Percentiles rank a stretch among this genome's conserved stretches.
Evolutionary conservation across 371 early-diverging fungal genomes (phyloP).

Genomic region (Rhizopus delemar): DNA sequence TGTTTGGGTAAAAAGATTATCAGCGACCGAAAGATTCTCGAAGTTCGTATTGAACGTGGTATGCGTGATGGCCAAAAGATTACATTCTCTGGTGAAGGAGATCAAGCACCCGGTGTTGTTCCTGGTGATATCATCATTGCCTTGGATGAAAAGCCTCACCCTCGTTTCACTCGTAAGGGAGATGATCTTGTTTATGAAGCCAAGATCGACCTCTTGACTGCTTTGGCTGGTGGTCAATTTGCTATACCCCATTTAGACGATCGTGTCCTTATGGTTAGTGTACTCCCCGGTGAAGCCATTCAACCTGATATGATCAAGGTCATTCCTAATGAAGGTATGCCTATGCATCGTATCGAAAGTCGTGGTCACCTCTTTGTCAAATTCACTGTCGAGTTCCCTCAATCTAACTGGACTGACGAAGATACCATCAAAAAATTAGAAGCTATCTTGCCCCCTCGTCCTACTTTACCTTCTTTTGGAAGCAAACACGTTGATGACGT

Average conservation of each 20-base stretch:
- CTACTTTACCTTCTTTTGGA: slow-evolving; percentile 42
- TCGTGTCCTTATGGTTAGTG: slow-evolving; percentile 75
- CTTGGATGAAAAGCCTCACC: slow-evolving; percentile 85
- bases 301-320: slow-evolving; percentile 74
- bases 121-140: slow-evolving; percentile 88
- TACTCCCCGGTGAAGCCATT: slow-evolving; percentile 89
- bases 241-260: slow-evolving; percentile 87
- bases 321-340: slow-evolving; percentile 89
- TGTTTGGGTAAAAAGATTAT: slow-evolving; percentile 86
- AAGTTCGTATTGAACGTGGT: slow-evolving; percentile 87
- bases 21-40: slow-evolving; percentile 78
- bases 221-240: slow-evolving; percentile 88
- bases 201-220: slow-evolving; percentile 87
- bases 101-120: slow-evolving; percentile 71
- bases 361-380: slow-evolving; percentile 86
- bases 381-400: slow-evolving; percentile 90
- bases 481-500: slow-evolving; percentile 69
- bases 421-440: slow-evolving; percentile 66
- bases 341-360: slow-evolving; percentile 85
- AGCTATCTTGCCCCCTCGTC: slow-evolving; percentile 63
- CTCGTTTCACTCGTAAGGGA: slow-evolving; percentile 80
- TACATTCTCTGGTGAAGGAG: slow-evolving; percentile 87
- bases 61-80: slow-evolving; percentile 94
- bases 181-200: slow-evolving; percentile 80
- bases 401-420: slow-evolving; percentile 71